Evolutionary conservation across 202 grass and related monocot species (phyloP), one percentile per base, ranked within the genome.

Genomic region (Setaria italica): DNA sequence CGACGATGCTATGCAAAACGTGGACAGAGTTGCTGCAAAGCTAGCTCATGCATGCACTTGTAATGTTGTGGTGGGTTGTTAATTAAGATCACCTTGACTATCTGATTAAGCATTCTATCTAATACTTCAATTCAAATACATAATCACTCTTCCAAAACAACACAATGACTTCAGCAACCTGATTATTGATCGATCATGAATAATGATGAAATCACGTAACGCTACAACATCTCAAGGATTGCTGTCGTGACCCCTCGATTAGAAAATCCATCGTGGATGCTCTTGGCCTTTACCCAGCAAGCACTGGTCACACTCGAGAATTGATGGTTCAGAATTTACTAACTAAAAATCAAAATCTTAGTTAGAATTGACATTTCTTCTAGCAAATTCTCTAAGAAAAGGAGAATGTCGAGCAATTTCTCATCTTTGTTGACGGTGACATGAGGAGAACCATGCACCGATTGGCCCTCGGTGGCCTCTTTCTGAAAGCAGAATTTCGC

Each of bases 271-370:
- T 74, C 41, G 47, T 5, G 20, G 33, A 80, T 56, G 20, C 49
- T 81, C 3, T 15, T 41, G 17, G 19, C 37, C 30, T 67, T 33
- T 53, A 1, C 78, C 62, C 55, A 30, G 17, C 76, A 80, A 25
- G 25, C 25, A 25, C 42, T 33, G 33, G 59, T 80, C 54, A 17
- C 69, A 80, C 14, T 53, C 8, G 10, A 70, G 43, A 74, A 76
- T 80, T 80, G 62, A 76, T 53, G 69, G 51, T 80, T 89, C 76
- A 60, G 14, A 81, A 62, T 70, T 70, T 67, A 29, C 30, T 3
- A 49, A 25, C 29, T 8, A 35, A 11, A 15, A 17, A 64, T 34
- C 11, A 41, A 72, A 30, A 4, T 42, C 39, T 60, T 72, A 30
- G 29, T 37, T 39, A 42, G 16, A 11, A 39, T 59, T 33, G 20